Evolutionary conservation across 805 yeast species (phyloP), one percentile per base, ranked within the genome.

Genomic region (Cyberlindnera lachancei): DNA sequence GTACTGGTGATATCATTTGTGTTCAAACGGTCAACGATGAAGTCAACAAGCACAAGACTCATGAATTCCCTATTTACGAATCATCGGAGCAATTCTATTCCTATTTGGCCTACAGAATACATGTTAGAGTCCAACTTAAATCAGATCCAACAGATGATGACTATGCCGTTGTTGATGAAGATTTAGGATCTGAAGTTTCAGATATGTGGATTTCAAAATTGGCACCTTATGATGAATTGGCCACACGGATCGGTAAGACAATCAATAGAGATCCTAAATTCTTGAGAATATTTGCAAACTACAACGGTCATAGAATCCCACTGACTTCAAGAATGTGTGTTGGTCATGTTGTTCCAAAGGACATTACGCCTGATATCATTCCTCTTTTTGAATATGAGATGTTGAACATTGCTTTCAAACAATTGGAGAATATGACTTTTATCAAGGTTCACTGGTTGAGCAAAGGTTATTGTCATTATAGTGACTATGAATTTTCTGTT

Each of bases 371-470:
- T 11, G 61, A 61, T 32, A 46, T 53, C 19, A 53, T 61, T 6
- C 63, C 75, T 5, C 48, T 63, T 2, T 70, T 90, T 36, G 79
- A 78, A 42, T 90, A 82, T 52, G 96, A 90, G 49, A 58, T 80
- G 1, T 65, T 92, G 48, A 81, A 75, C 28, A 75, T 87, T 27
- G 75, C 88, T 2, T 61, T 90, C 33, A 68, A 63, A 22, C 94
- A 86, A 40, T 70, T 80, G 46, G 98, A 92, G 55, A 75, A 70
- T 40, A 70, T 85, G 76, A 73, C 73, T 37, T 56, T 74, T 5
- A 58, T 88, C 25, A 73, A 67, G 32, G 63, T 90, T 15, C 66
- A 67, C 33, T 86, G 94, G 90, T 61, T 88, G 25, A 73, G 79
- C 2, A 75, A 74, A 27, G 83, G 84, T 9, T 69, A 84, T 28